phyloP scores from a whole-genome alignment of 2,329 filamentous ascomycete genomes.

The Fusarium subglutinans region DNA sequence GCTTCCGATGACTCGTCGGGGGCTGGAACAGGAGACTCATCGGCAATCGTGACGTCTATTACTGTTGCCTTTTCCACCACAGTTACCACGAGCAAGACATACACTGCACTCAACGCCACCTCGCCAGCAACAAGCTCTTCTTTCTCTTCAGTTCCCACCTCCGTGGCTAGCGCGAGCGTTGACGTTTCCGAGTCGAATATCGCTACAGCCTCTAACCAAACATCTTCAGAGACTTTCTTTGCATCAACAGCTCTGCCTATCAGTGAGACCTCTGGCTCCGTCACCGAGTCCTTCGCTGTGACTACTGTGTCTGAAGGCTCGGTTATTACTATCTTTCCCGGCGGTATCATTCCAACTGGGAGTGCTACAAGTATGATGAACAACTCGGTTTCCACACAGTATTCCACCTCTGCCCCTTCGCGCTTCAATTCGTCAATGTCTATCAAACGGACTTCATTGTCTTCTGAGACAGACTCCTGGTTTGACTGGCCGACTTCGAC shows the following conservation, averaged over 20 bases:
- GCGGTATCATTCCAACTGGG: slow-evolving; percentile 10
- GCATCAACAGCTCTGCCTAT: slow-evolving; percentile 11
- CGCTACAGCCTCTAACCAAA: background rate
- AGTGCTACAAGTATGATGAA: slow-evolving; percentile 3
- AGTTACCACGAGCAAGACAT: background rate
- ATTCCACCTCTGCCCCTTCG: slow-evolving; percentile 6
- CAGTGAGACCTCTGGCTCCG: slow-evolving; percentile 4
- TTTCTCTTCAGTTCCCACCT: background rate
- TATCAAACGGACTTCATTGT: background rate
- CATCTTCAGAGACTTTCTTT: background rate
- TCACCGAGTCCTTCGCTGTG: background rate
- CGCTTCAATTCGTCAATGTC: slow-evolving; percentile 4
- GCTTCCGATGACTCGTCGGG: background rate
- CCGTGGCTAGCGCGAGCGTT: background rate
- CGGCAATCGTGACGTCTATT: background rate
- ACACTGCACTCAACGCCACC: background rate
- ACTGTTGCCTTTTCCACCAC: background rate
- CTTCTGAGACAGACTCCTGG: background rate
- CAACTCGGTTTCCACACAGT: slow-evolving; percentile 2
- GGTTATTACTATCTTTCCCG: slow-evolving; percentile 30
- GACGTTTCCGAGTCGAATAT: background rate
- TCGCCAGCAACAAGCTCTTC: slow-evolving; percentile 2
- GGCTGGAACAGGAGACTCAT: background rate
- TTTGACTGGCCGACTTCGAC: slow-evolving; percentile 32
- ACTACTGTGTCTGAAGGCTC: slow-evolving; percentile 22